Evolutionary conservation across 352 stramenopile species (phyloP).

Genomic region (Globisporangium perplexum): DNA sequence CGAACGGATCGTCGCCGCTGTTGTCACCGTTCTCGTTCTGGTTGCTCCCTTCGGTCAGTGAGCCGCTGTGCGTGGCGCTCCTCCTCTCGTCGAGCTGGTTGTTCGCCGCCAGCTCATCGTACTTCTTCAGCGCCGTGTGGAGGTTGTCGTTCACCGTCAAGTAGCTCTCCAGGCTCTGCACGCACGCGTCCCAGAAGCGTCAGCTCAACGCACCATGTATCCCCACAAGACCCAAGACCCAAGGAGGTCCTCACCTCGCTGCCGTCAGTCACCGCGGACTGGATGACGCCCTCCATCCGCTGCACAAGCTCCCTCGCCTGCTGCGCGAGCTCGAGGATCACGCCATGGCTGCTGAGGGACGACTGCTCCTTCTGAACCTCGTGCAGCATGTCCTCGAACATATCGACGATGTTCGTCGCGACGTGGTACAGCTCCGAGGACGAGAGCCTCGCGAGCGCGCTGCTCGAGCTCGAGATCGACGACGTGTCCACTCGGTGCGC

Average conservation of each 20-base stretch:
- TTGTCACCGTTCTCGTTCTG: conserved; percentile 19
- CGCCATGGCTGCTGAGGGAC: conserved; percentile 35
- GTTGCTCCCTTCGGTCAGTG: conserved; percentile 19
- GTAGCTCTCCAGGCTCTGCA: conserved; percentile 56
- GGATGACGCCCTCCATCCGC: conserved; percentile 58
- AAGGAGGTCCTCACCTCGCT: conserved; percentile 42
- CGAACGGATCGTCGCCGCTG: conserved; percentile 49
- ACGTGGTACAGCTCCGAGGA: conserved; percentile 57
- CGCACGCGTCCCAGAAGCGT: background rate
- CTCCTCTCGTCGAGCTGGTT: conserved; percentile 17
- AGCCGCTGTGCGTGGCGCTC: conserved; percentile 1
- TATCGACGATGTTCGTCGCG: conserved; percentile 61
- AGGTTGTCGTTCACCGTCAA: conserved; percentile 67
- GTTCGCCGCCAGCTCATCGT: conserved; percentile 30
- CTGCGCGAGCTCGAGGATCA: conserved; percentile 64
- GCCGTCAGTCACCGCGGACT: conserved; percentile 44
- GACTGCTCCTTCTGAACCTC: conserved; percentile 47
- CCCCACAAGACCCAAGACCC: too few relatives aligned
- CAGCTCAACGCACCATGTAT: too few relatives aligned
- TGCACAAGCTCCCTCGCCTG: conserved; percentile 58
- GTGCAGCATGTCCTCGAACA: conserved; percentile 82
- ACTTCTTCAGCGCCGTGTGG: conserved; percentile 48
- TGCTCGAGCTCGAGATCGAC: conserved; percentile 39
- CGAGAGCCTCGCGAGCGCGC: conserved; percentile 43
- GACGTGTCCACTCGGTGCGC: conserved; percentile 26